A percentile compares a stretch with the other conserved stretches of the same genome.
These are phyloP conservation scores for Ramaria sp. DNA, from an alignment of 768 basidiomycete species.

Conservation along the genomic window DNA sequence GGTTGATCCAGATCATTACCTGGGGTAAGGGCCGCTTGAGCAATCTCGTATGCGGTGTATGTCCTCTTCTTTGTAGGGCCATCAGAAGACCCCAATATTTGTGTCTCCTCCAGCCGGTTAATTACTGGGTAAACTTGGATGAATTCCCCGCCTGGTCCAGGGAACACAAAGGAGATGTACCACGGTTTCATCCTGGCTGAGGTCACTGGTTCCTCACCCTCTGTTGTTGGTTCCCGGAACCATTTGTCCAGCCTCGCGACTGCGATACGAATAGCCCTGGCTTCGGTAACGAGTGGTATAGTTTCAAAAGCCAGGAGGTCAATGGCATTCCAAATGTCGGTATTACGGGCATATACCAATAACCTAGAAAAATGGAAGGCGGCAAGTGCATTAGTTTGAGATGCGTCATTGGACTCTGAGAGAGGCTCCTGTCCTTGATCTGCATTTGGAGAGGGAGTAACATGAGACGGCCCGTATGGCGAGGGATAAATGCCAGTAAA, in stretches of 20 bases:
- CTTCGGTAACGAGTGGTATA: constrained; percentile 55
- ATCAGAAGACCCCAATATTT: no score
- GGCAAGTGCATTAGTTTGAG: constrained; percentile 41
- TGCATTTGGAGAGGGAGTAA: constrained; percentile 25
- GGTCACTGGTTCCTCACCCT: not conserved
- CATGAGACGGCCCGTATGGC: constrained; percentile 49
- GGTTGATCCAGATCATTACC: not conserved
- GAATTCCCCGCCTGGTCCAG: constrained; percentile 16
- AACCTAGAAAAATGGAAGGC: constrained; percentile 58
- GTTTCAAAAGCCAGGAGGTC: constrained; percentile 74
- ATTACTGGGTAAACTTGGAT: not conserved
- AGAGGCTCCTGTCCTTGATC: constrained; percentile 19
- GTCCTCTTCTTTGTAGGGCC: constrained; percentile 11
- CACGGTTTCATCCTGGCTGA: constrained; percentile 40
- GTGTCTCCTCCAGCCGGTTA: constrained; percentile 3
- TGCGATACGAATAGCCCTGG: constrained; percentile 52
- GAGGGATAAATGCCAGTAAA: constrained; percentile 69
- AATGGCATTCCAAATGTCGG: constrained; percentile 41
- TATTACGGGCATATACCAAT: constrained; percentile 37
- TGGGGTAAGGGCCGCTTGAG: constrained; percentile 16
- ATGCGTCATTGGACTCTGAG: constrained; percentile 22
- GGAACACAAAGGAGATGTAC: constrained; percentile 67
- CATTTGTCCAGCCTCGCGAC: constrained; percentile 29
- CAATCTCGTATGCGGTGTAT: constrained; percentile 28
- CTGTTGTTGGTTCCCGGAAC: constrained; percentile 12